Percentiles rank a stretch among this genome's conserved stretches.
phyloP scores from a whole-genome alignment of 805 yeast species.

The Diddensiella transvaalensis region DNA sequence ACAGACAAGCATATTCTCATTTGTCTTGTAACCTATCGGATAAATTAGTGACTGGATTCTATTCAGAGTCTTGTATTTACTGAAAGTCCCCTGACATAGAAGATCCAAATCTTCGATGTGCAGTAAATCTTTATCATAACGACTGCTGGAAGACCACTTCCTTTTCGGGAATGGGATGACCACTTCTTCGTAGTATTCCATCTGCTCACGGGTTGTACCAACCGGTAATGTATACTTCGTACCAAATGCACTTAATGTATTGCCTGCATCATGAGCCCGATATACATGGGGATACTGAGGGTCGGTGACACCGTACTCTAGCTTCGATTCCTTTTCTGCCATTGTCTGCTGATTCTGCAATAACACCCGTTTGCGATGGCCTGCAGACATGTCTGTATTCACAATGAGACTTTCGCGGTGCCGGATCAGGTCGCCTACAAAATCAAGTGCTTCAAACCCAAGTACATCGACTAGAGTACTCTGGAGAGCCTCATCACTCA shows the following conservation, averaged over 20 bases:
- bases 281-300: slow-evolving; percentile 80
- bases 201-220: slow-evolving; percentile 56
- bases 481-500: slow-evolving; percentile 60
- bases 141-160: not conserved
- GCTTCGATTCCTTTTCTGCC: slow-evolving; percentile 15
- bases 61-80: slow-evolving; percentile 71
- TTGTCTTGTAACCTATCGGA: slow-evolving; percentile 88
- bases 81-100: slow-evolving; percentile 80
- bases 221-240: slow-evolving; percentile 73
- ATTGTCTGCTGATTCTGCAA: slow-evolving; percentile 23
- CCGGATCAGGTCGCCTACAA: slow-evolving; percentile 63
- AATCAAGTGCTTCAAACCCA: slow-evolving; percentile 82
- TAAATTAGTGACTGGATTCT: slow-evolving; percentile 86
- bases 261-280: slow-evolving; percentile 51
- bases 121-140: slow-evolving; percentile 49
- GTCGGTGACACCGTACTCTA: slow-evolving; percentile 7
- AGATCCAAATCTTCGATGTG: slow-evolving; percentile 63
- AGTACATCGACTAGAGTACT: slow-evolving; percentile 70
- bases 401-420: slow-evolving; percentile 14
- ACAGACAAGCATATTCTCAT: slow-evolving; percentile 92
- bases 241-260: slow-evolving; percentile 73
- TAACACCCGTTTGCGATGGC: slow-evolving; percentile 23
- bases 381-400: slow-evolving; percentile 15
- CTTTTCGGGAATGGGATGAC: slow-evolving; percentile 71
- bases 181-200: slow-evolving; percentile 69